A percentile compares a stretch with the other conserved stretches of the same genome.
Conservation (phyloP, 2,329 filamentous ascomycete genomes). For the Alternaria sp. region DNA sequence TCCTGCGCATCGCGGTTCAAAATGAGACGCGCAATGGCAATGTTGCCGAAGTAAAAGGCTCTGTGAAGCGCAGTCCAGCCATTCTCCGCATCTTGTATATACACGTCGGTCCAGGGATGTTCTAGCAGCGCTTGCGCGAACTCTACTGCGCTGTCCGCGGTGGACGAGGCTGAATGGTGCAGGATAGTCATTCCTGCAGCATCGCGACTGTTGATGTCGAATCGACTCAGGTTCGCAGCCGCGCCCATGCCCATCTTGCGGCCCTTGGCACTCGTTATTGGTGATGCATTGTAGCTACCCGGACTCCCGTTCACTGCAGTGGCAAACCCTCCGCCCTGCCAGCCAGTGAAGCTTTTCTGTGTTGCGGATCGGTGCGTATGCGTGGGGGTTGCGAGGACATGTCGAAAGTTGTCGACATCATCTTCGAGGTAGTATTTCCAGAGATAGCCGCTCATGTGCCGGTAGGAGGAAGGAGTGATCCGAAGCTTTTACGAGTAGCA, state of each 20-base stretch:
- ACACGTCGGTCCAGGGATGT: constrained; percentile 83
- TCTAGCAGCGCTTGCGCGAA: constrained; percentile 83
- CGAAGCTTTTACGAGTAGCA: constrained; percentile 66
- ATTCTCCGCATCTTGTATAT: constrained; percentile 85
- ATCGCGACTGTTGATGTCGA: constrained; percentile 86
- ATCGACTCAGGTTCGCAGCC: constrained; percentile 57
- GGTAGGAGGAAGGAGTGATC: constrained; percentile 45
- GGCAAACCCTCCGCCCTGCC: constrained; percentile 38
- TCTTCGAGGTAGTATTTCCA: constrained; percentile 98
- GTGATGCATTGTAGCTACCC: constrained; percentile 55
- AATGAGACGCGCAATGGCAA: constrained; percentile 81
- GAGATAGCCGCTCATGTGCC: constrained; percentile 91
- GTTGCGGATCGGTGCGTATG: constrained; percentile 62
- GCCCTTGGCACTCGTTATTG: constrained; percentile 47
- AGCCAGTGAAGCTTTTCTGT: constrained; percentile 56
- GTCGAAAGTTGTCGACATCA: constrained; percentile 94
- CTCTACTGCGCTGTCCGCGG: constrained; percentile 68
- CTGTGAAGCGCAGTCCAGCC: constrained; percentile 96
- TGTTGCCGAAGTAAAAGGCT: constrained; percentile 87
- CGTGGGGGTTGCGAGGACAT: constrained; percentile 77
- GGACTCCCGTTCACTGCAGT: constrained; percentile 54
- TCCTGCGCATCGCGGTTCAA: constrained; percentile 78
- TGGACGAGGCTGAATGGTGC: constrained; percentile 81
- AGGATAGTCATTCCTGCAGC: constrained; percentile 81
- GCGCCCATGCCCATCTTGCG: constrained; percentile 32